Base-by-base conservation (phyloP, 2,329 filamentous ascomycete species). In the Shiraia bambusicola region DNA sequence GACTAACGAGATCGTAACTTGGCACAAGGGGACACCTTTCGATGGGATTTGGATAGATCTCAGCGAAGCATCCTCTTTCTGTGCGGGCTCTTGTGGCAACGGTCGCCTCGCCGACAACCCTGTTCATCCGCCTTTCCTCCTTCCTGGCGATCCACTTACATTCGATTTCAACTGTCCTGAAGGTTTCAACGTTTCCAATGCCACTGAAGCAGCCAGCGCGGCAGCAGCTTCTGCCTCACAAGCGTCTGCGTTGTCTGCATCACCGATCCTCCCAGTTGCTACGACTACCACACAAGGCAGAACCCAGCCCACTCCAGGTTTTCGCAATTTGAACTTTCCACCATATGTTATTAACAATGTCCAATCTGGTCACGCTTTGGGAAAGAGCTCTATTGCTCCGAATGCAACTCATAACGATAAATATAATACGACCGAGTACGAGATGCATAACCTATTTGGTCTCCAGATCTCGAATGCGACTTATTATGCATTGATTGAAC, bases 341-440 rank as follows among this genome's bases (percentile, higher is more conserved):
- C 83, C 86, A 2, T 91, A 91, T 56, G 78, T 81, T 6, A 84
- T 90, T 61, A 83, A 89, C 63, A 81, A 89, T 60, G 78, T 81
- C 30, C 76, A 84, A 28, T 84, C 84, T 11, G 84, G 86, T 50
- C 75, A 90, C 13, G 82, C 79, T n/a, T 80, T 83, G 6, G 42
- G 44, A 1, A 50, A 47, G 7, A 80, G 86, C 53, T 84, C 87
- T 1, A 75, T 89, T 16, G 81, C 80, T 42, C 86, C 87, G 0
- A 87, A 91, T 57, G 83, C 87, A 0, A 87, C 83, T 4, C 86
- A 91, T 59, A 73, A 79, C 34, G 84, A 87, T 52, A 85, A 84
- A 6, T 2, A 66, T 78, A 37, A 52, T 14, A 52, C 49, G 1
- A 52, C 49, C 2, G 84, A 92, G 59, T 93, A 93, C 60, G 87